Percentiles rank a stretch among this genome's conserved stretches.
Evolutionary conservation across 2,329 filamentous ascomycete species (phyloP).

Genomic region (Colletotrichum sansevieriae): DNA sequence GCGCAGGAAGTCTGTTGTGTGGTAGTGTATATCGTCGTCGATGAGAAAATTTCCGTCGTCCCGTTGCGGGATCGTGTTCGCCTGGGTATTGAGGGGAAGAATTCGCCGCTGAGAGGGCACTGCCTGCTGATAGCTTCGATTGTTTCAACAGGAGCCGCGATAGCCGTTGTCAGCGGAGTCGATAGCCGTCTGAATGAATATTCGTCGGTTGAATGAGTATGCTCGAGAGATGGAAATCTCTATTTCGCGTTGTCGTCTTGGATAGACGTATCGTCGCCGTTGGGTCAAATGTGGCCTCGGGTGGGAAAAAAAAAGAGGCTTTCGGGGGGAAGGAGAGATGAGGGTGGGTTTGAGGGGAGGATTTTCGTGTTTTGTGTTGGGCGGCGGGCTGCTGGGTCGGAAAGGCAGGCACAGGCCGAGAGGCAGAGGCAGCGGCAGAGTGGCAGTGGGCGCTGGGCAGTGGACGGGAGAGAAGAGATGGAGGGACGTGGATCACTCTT

Average conservation of each 20-base stretch:
- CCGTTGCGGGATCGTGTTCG: conserved; percentile 39
- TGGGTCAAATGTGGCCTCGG: conserved; percentile 36
- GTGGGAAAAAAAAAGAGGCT: conserved; percentile 26
- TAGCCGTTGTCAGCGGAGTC: conserved; percentile 21
- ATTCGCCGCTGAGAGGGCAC: conserved; percentile 39
- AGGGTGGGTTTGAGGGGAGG: conserved; percentile 42
- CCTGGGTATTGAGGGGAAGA: conserved; percentile 31
- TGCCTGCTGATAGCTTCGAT: conserved; percentile 41
- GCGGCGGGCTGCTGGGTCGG: conserved; percentile 43
- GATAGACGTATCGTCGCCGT: conserved; percentile 41
- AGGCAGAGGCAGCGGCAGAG: conserved; percentile 2
- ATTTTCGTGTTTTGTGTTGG: conserved; percentile 45
- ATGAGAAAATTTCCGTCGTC: conserved; percentile 40
- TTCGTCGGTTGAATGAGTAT: conserved; percentile 30
- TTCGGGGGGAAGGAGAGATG: conserved; percentile 38
- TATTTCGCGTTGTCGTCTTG: conserved; percentile 39
- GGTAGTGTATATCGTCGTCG: conserved; percentile 36
- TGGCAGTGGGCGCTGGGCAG: background rate
- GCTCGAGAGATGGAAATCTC: conserved; percentile 35
- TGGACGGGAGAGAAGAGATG: conserved; percentile 29
- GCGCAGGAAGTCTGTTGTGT: conserved; percentile 22
- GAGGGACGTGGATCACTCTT: conserved; percentile 34
- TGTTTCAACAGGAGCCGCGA: conserved; percentile 32
- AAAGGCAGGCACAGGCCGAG: conserved; percentile 28
- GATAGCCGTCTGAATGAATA: conserved; percentile 22